phyloP scores from a whole-genome alignment of 2,329 filamentous ascomycete species.

The Aspergillus ochraceoroseus region DNA sequence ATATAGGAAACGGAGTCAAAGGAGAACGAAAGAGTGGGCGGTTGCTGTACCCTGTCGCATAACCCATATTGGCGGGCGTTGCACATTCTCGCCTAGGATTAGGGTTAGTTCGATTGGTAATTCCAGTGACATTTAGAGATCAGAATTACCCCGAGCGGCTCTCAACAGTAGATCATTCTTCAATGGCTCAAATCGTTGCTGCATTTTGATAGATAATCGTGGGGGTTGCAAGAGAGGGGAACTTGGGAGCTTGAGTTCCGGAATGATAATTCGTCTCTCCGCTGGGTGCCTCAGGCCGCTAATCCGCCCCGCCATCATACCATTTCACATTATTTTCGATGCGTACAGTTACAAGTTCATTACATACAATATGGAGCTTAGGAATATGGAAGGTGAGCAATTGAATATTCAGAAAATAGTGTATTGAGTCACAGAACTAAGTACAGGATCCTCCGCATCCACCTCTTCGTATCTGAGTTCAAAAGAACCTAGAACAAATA shows the following conservation, averaged over 20 bases:
- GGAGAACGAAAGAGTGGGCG: no score
- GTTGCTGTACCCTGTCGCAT: constrained; percentile 88
- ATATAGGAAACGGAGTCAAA: not conserved
- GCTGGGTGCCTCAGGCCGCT: constrained; percentile 18
- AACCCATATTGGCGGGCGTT: constrained; percentile 94
- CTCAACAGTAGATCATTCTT: constrained; percentile 90
- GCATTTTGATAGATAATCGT: constrained; percentile 49
- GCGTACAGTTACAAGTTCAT: no score
- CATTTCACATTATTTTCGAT: not conserved
- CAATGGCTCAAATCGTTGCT: constrained; percentile 69
- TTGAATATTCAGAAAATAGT: no score
- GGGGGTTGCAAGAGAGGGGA: constrained; percentile 19
- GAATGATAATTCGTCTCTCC: constrained; percentile 19
- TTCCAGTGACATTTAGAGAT: not conserved
- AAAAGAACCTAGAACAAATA: no score
- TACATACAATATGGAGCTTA: no score
- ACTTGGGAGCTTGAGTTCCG: constrained; percentile 6
- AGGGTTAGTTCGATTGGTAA: constrained; percentile 14
- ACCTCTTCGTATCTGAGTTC: no score
- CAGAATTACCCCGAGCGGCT: constrained; percentile 69
- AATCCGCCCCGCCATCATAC: constrained; percentile 9
- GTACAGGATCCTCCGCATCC: no score
- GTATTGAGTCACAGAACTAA: no score
- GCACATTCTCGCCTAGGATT: constrained; percentile 72
- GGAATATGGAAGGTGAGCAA: no score